Conservation (phyloP, 345 rosid genomes). For the Salix purpurea region DNA sequence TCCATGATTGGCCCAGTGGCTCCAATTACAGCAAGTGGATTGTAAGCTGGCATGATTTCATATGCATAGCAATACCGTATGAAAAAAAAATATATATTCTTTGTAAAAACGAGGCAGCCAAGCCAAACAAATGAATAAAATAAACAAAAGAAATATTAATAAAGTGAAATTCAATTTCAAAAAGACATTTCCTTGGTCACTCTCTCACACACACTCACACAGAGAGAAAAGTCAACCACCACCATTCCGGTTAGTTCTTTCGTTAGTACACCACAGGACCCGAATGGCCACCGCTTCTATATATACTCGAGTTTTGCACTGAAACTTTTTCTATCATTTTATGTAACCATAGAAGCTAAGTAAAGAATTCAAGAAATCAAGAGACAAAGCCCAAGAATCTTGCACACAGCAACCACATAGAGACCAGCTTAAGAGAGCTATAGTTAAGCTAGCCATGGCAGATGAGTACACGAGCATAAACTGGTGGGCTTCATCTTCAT, state of each 20-base stretch:
- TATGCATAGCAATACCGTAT: neutral
- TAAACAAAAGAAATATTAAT: neutral
- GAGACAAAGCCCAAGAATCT: neutral
- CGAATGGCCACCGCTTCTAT: constrained; percentile 3
- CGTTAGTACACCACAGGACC: neutral
- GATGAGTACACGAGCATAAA: constrained; percentile 50
- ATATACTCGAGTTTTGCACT: constrained; percentile 28
- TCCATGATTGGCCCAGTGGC: neutral
- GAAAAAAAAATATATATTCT: neutral
- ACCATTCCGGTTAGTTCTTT: constrained; percentile 18
- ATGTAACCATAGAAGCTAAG: constrained; percentile 20
- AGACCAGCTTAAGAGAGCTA: neutral
- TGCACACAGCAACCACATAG: neutral
- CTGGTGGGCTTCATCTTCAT: constrained; percentile 71
- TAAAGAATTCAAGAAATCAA: neutral
- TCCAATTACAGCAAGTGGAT: constrained; percentile 1
- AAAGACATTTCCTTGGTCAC: constrained; percentile 33
- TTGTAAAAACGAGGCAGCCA: neutral
- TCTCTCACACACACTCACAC: neutral
- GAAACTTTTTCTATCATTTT: constrained; percentile 47
- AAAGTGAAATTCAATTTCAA: constrained; percentile 22
- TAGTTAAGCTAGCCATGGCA: constrained; percentile 41
- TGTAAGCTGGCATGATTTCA: constrained; percentile 1
- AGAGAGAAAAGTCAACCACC: constrained; percentile 45
- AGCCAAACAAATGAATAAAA: neutral